Evolutionary conservation across 2,329 filamentous ascomycete species (phyloP).

Genomic region (Huntiella bhutanensis): DNA sequence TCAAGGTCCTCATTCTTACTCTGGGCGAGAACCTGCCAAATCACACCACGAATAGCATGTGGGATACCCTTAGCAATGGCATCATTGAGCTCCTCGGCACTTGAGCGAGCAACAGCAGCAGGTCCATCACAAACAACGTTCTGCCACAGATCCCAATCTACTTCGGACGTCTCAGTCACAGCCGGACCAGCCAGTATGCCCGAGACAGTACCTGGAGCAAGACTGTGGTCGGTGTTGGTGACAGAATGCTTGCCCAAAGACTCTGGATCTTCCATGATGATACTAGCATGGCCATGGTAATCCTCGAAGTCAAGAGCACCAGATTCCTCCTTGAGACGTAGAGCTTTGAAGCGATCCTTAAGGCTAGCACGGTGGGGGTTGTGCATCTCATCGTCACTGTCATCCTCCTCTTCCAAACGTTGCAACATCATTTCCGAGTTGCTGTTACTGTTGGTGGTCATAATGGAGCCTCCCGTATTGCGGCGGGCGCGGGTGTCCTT

Average conservation of each 20-base stretch:
- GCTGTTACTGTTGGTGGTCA: conserved; percentile 65
- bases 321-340: conserved; percentile 57
- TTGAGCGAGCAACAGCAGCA: conserved; percentile 69
- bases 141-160: conserved; percentile 99
- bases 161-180: conserved; percentile 48
- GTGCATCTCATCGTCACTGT: conserved; percentile 18
- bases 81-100: conserved; percentile 70
- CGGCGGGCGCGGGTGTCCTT: conserved; percentile 29
- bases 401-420: conserved; percentile 54
- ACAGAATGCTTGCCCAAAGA: conserved; percentile 21
- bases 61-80: conserved; percentile 90
- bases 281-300: conserved; percentile 31
- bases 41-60: conserved; percentile 86
- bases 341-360: conserved; percentile 59
- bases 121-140: conserved; percentile 88
- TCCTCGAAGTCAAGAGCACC: conserved; percentile 32
- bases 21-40: conserved; percentile 93
- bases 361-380: conserved; percentile 37
- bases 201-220: conserved; percentile 72
- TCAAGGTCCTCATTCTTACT: conserved; percentile 89
- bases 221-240: conserved; percentile 43
- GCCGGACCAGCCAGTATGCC: conserved; percentile 62
- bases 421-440: conserved; percentile 65
- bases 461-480: conserved; percentile 64
- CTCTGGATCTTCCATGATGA: conserved; percentile 10